A percentile compares a stretch with the other conserved stretches of the same genome.
Evolutionary conservation across 208 protist species (phyloP).

Genomic region (Crithidia acanthocephali): DNA sequence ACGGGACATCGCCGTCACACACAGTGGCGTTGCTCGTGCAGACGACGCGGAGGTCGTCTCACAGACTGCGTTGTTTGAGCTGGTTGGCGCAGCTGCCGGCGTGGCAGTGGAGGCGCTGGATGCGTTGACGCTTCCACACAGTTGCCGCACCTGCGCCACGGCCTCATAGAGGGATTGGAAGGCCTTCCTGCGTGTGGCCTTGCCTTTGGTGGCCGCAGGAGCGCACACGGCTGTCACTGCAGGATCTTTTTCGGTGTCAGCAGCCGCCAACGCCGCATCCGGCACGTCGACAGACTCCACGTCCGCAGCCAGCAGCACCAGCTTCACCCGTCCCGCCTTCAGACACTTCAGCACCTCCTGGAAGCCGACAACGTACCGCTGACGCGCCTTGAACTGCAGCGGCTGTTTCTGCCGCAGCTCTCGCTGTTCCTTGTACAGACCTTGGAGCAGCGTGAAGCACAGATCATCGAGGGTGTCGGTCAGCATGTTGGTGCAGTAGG

Average conservation of each 20-base stretch:
- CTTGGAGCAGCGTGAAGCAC: constrained; percentile 64
- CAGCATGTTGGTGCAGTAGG: constrained; percentile 55
- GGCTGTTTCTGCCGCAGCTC: constrained; percentile 57
- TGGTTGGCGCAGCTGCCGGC: too few species aligned
- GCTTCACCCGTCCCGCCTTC: constrained; percentile 42
- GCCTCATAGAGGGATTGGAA: constrained; percentile 46
- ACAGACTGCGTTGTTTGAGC: background rate
- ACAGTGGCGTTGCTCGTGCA: constrained; percentile 26
- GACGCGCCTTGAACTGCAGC: constrained; percentile 60
- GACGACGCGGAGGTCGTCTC: background rate
- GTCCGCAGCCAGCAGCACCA: constrained; percentile 68
- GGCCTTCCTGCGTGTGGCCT: constrained; percentile 14
- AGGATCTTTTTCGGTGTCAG: background rate
- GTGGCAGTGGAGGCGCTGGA: background rate
- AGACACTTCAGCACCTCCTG: constrained; percentile 65
- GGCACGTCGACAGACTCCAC: constrained; percentile 35
- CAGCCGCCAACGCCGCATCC: background rate
- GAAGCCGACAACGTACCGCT: constrained; percentile 68
- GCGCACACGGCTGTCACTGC: background rate
- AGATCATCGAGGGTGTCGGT: constrained; percentile 70
- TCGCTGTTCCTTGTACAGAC: constrained; percentile 60
- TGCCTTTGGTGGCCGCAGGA: background rate
- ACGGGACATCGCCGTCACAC: constrained; percentile 63
- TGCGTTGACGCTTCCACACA: constrained; percentile 20
- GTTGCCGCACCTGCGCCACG: constrained; percentile 30